Evolutionary conservation across 768 basidiomycete genomes (phyloP).

Genomic region (Termitomyces heimii): DNA sequence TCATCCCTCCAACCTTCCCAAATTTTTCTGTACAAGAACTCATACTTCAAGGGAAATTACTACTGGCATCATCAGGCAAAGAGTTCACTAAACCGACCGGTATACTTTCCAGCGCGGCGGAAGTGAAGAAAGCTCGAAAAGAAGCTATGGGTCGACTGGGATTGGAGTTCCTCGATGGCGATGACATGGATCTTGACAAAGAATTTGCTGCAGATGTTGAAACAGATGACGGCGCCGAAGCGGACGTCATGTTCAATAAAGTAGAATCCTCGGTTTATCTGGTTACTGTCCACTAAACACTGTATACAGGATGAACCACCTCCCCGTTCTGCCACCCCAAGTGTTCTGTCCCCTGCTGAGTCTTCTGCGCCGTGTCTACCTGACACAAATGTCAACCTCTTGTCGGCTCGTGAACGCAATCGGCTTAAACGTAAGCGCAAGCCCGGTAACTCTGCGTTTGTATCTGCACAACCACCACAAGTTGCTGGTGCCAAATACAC

Average conservation of each 20-base stretch:
- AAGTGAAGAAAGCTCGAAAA: slow-evolving; percentile 82
- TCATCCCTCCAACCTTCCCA: slow-evolving; percentile 53
- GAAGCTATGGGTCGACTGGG: slow-evolving; percentile 88
- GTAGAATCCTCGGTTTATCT: slow-evolving; percentile 27
- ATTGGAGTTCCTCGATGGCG: slow-evolving; percentile 79
- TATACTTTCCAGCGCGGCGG: slow-evolving; percentile 65
- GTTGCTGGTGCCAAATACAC: slow-evolving; percentile 55
- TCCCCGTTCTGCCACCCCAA: slow-evolving; percentile 41
- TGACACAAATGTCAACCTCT: slow-evolving; percentile 43
- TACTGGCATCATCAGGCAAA: slow-evolving; percentile 90
- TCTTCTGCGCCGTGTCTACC: slow-evolving; percentile 32
- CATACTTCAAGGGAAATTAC: slow-evolving; percentile 67
- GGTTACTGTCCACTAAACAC: slow-evolving; percentile 28
- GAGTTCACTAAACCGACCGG: slow-evolving; percentile 78
- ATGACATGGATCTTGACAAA: slow-evolving; percentile 83
- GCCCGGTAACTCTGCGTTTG: slow-evolving; percentile 76
- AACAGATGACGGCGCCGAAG: slow-evolving; percentile 29
- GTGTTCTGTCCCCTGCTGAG: slow-evolving; percentile 46
- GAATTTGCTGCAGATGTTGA: slow-evolving; percentile 63
- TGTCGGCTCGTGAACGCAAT: slow-evolving; percentile 92
- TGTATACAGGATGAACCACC: slow-evolving; percentile 33
- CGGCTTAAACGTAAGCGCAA: slow-evolving; percentile 94
- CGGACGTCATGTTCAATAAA: slow-evolving; percentile 28
- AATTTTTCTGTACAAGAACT: slow-evolving; percentile 74
- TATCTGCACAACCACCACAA: slow-evolving; percentile 59